Evolutionary conservation across 768 basidiomycete genomes (phyloP).

Genomic region (Russula sp.): DNA sequence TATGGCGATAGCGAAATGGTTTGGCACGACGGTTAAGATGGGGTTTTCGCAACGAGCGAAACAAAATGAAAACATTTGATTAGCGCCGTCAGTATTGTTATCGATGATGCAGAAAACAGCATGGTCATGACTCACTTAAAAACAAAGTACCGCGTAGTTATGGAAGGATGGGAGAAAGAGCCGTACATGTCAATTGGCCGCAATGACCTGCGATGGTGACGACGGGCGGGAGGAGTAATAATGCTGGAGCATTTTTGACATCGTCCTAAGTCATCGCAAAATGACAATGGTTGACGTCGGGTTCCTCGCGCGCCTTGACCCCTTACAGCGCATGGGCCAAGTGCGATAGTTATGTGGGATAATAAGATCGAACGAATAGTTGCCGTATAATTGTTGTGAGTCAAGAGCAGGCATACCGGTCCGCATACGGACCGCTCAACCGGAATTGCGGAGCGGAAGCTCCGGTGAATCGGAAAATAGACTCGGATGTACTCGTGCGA

Average conservation of each 20-base stretch:
- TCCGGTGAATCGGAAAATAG: no score
- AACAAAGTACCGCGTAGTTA: not conserved
- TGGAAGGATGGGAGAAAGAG: not conserved
- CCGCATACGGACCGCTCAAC: no score
- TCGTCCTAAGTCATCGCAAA: no score
- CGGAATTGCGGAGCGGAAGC: no score
- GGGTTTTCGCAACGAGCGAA: not conserved
- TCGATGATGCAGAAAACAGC: not conserved
- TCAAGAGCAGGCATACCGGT: no score
- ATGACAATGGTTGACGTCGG: no score
- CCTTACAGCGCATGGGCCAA: no score
- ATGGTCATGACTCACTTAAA: not conserved
- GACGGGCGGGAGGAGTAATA: not conserved
- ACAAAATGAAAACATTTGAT: not conserved
- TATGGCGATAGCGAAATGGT: not conserved
- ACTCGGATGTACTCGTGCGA: no score
- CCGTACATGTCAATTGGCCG: not conserved
- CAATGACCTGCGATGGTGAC: not conserved
- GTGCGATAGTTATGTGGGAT: not conserved
- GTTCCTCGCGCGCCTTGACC: no score
- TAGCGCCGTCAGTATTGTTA: not conserved
- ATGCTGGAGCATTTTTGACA: no score
- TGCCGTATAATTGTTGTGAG: not conserved
- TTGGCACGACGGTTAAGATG: not conserved
- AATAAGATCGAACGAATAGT: no score